These are phyloP conservation scores for Amborella trichopoda DNA, from an alignment of 164 flowering plant genomes.

Conservation along the genomic window DNA sequence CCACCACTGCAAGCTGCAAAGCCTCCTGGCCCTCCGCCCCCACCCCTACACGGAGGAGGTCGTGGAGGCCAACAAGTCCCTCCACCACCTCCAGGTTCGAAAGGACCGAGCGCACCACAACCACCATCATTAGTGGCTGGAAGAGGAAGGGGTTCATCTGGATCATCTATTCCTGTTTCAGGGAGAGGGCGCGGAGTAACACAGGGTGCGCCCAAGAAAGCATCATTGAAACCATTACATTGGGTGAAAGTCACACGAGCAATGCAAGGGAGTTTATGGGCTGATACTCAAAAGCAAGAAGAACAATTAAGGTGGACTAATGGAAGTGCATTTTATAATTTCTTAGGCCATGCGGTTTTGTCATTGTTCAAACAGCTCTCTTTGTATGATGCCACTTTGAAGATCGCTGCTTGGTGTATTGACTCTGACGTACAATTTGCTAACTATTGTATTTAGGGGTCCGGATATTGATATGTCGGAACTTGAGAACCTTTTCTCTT, in stretches of 20 bases:
- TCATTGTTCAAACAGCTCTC: neutral
- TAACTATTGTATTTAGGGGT: slow-evolving; percentile 34
- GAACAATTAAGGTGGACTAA: slow-evolving; percentile 46
- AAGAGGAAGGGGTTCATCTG: slow-evolving; percentile 42
- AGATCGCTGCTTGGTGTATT: neutral
- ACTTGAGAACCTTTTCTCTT: slow-evolving; percentile 86
- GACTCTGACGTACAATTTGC: neutral
- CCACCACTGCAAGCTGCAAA: slow-evolving; percentile 36
- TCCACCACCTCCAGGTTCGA: slow-evolving; percentile 47
- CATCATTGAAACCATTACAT: slow-evolving; percentile 76
- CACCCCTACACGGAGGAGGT: slow-evolving; percentile 10
- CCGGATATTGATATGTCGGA: slow-evolving; percentile 94
- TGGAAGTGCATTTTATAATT: neutral
- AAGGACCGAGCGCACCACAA: slow-evolving; percentile 30
- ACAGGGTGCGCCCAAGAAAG: slow-evolving; percentile 44
- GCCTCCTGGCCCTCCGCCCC: slow-evolving; percentile 39
- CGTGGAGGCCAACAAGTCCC: slow-evolving; percentile 27
- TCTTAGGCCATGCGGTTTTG: neutral
- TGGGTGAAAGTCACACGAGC: slow-evolving; percentile 98
- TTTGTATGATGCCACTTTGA: neutral
- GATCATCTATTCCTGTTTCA: slow-evolving; percentile 17
- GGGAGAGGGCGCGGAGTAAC: slow-evolving; percentile 43
- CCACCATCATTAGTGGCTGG: slow-evolving; percentile 66
- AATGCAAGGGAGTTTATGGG: slow-evolving; percentile 95
- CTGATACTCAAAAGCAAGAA: slow-evolving; percentile 71